Evolutionary conservation across 1,139 yeast genomes (phyloP).

Genomic region (Debaryomyces udenii): DNA sequence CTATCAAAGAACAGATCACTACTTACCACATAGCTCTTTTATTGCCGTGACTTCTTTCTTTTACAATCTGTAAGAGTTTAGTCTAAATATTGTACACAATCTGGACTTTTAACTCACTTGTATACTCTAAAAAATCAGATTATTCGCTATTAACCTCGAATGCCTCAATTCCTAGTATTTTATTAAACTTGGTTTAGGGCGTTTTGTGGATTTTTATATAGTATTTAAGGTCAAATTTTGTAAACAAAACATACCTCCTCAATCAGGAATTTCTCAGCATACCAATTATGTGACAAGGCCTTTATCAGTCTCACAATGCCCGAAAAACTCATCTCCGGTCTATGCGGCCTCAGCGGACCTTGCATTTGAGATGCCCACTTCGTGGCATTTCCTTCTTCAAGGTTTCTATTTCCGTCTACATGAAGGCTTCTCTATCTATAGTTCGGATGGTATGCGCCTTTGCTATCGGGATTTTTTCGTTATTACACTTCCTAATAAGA

Average conservation of each 20-base stretch:
- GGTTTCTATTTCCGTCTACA: too few species aligned
- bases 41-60: neutral
- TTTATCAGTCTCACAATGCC: conserved; percentile 2
- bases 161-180: neutral
- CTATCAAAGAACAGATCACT: conserved; percentile 1
- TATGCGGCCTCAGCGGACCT: too few species aligned
- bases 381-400: too few species aligned
- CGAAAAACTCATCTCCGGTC: too few species aligned
- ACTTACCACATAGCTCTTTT: conserved; percentile 12
- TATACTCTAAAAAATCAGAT: conserved; percentile 3
- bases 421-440: too few species aligned
- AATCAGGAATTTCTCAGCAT: conserved; percentile 5
- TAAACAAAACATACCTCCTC: conserved; percentile 9
- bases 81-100: neutral
- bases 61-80: neutral
- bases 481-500: conserved; percentile 11
- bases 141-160: conserved; percentile 4
- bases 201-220: conserved; percentile 12
- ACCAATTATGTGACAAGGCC: conserved; percentile 4
- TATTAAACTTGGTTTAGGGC: conserved; percentile 5
- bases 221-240: conserved; percentile 7
- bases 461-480: conserved; percentile 9
- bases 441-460: conserved; percentile 1
- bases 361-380: too few species aligned
- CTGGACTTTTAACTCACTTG: neutral